Conservation (phyloP, 805 yeast species). For the Myxozyma melibiosi region DNA sequence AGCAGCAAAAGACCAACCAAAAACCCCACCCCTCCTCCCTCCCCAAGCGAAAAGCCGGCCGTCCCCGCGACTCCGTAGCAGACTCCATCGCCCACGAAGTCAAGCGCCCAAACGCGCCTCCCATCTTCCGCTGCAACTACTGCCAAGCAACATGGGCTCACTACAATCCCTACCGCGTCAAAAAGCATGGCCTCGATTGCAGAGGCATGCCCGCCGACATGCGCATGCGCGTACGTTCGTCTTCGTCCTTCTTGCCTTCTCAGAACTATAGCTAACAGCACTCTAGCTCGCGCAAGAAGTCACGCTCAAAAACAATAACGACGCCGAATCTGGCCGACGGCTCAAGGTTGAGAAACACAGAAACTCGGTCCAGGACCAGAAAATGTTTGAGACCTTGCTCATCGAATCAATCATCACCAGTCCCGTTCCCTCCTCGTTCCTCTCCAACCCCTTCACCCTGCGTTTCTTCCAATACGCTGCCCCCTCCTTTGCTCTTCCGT, state of each 20-base stretch:
- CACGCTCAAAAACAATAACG: constrained; percentile 12
- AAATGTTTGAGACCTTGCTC: constrained; percentile 14
- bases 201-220: constrained; percentile 31
- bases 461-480: constrained; percentile 10
- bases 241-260: neutral
- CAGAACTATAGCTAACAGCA: neutral
- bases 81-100: constrained; percentile 34
- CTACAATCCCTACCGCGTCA: constrained; percentile 32
- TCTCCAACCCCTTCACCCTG: constrained; percentile 6
- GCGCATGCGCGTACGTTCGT: constrained; percentile 18
- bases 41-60: constrained; percentile 32
- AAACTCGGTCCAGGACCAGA: constrained; percentile 13
- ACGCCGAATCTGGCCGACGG: constrained; percentile 11
- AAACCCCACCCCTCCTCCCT: neutral
- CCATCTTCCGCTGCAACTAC: constrained; percentile 30
- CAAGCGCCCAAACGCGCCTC: constrained; percentile 28
- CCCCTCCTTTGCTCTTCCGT: constrained; percentile 22
- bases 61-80: constrained; percentile 34
- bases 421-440: constrained; percentile 2
- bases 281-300: constrained; percentile 27
- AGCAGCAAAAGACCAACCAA: neutral
- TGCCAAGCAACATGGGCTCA: constrained; percentile 34
- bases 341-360: constrained; percentile 7
- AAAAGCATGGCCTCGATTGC: constrained; percentile 33
- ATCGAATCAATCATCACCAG: constrained; percentile 20